These are phyloP conservation scores for Stygiomarasmius scandens DNA, from an alignment of 1,284 basidiomycete genomes.

Conservation along the genomic window DNA sequence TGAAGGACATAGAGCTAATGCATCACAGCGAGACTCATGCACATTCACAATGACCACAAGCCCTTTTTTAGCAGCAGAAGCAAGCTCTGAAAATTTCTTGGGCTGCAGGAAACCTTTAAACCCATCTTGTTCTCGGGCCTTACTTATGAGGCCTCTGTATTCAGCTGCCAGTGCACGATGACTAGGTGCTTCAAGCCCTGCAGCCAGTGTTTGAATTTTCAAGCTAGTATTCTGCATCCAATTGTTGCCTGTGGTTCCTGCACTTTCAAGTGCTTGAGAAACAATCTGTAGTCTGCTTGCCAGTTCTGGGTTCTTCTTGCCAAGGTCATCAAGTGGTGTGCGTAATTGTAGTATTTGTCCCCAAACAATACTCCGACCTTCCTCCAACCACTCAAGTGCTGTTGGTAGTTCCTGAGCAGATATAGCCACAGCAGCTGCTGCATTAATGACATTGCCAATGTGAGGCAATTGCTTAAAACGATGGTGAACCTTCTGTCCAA, in stretches of 20 bases:
- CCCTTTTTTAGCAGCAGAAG: conserved; percentile 4
- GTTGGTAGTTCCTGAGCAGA: background rate
- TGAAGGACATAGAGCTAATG: background rate
- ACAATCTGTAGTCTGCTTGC: background rate
- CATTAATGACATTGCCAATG: background rate
- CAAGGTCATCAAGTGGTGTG: conserved; percentile 5
- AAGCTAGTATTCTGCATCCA: background rate
- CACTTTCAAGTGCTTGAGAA: background rate
- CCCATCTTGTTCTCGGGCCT: background rate
- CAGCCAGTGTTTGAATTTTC: background rate
- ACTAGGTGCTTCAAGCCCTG: background rate
- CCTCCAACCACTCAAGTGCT: conserved; percentile 11
- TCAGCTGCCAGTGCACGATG: background rate
- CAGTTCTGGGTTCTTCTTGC: conserved; percentile 1
- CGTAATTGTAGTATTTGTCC: conserved; percentile 8
- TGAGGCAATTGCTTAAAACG: conserved; percentile 4
- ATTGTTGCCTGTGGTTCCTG: background rate
- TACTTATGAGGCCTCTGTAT: conserved; percentile 2
- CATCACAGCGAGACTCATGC: conserved; percentile 1
- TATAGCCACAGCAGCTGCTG: background rate
- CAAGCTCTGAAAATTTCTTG: conserved; percentile 2
- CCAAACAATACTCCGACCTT: conserved; percentile 9
- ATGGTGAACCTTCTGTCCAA: conserved; percentile 4
- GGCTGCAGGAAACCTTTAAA: conserved; percentile 9
- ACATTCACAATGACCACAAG: conserved; percentile 15